These are phyloP conservation scores for Irpex sp. DNA, from an alignment of 1,284 basidiomycete species.

Conservation along the genomic window DNA sequence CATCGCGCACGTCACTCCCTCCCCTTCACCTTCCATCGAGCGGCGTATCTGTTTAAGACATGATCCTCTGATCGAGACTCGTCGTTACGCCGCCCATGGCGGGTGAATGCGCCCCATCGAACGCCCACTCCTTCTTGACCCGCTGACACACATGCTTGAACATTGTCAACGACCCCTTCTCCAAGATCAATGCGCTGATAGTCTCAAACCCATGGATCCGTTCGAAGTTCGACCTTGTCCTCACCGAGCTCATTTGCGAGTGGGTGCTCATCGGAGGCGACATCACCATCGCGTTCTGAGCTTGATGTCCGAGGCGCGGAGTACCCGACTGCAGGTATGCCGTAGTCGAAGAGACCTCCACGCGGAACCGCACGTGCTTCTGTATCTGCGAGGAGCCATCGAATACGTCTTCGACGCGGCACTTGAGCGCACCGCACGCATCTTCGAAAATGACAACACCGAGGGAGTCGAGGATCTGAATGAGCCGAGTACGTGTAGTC, in stretches of 20 bases:
- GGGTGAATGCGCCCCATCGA: conserved; percentile 35
- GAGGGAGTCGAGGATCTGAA: conserved; percentile 62
- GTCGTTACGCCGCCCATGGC: conserved; percentile 10
- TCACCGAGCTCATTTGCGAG: conserved; percentile 8
- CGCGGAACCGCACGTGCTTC: conserved; percentile 58
- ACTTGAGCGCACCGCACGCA: conserved; percentile 52
- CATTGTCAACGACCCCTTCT: conserved; percentile 84
- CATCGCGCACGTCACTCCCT: too few relatives aligned
- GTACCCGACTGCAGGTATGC: conserved; percentile 13
- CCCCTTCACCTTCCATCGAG: too few relatives aligned
- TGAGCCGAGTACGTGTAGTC: conserved; percentile 61
- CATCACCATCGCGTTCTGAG: conserved; percentile 9
- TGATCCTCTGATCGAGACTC: conserved; percentile 22
- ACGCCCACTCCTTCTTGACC: conserved; percentile 64
- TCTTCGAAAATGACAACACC: conserved; percentile 61
- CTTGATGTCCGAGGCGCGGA: conserved; percentile 18
- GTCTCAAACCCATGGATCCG: conserved; percentile 22
- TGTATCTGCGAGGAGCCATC: conserved; percentile 42
- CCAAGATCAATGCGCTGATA: conserved; percentile 64
- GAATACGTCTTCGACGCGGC: conserved; percentile 58
- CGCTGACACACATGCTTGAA: conserved; percentile 74
- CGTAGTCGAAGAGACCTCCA: conserved; percentile 56
- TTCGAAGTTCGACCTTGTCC: conserved; percentile 12
- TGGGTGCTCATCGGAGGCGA: conserved; percentile 14
- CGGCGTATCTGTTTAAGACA: not conserved